A percentile compares a stretch with the other conserved stretches of the same genome.
phyloP scores from a whole-genome alignment of 345 rosid species.

The Lumnitzera littorea region DNA sequence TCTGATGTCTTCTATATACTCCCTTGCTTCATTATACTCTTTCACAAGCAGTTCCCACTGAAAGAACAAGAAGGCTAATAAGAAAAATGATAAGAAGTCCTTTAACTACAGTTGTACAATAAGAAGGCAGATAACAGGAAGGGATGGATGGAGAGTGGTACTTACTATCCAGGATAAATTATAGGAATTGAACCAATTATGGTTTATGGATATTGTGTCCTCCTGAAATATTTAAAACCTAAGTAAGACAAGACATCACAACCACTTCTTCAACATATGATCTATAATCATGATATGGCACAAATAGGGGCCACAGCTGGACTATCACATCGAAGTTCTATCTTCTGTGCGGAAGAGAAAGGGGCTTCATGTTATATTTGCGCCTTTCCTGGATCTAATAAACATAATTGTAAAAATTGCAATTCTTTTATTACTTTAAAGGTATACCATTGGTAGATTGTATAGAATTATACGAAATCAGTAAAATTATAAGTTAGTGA shows the following conservation, averaged over 20 bases:
- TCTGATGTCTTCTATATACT: conserved; percentile 80
- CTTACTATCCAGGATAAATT: conserved; percentile 88
- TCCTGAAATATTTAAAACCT: conserved; percentile 43
- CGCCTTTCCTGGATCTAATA: too few relatives aligned
- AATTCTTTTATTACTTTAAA: too few relatives aligned
- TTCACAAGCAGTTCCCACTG: conserved; percentile 80
- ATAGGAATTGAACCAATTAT: conserved; percentile 87
- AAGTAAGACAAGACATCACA: neutral
- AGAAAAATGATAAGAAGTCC: neutral
- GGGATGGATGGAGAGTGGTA: neutral
- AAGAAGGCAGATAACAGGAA: too few relatives aligned
- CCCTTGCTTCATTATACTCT: conserved; percentile 76
- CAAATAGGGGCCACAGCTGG: too few relatives aligned
- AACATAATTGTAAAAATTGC: too few relatives aligned
- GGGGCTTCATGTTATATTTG: too few relatives aligned
- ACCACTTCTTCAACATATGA: neutral
- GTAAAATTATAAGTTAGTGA: too few relatives aligned
- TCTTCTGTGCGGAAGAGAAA: too few relatives aligned
- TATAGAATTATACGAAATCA: too few relatives aligned
- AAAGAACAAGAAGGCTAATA: conserved; percentile 13
- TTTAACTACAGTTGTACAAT: too few relatives aligned
- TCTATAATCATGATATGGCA: neutral
- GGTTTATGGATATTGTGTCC: conserved; percentile 89
- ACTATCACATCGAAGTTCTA: too few relatives aligned
- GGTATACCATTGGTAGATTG: too few relatives aligned